phyloP scores from a whole-genome alignment of 192 early-diverging fungal genomes.

The Diversispora epigaea region DNA sequence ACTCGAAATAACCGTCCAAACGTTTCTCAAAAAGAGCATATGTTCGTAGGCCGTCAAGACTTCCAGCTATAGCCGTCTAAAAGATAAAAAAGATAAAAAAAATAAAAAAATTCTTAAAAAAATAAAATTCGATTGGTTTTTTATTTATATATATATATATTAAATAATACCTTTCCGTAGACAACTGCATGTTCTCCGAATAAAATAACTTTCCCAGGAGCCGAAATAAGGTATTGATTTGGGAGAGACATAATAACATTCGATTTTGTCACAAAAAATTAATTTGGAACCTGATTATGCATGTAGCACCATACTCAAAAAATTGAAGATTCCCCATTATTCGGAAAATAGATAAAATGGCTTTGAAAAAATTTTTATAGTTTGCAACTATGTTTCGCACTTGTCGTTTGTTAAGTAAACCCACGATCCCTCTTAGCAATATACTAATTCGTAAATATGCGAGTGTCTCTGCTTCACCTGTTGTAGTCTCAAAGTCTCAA shows the following conservation, averaged over 20 bases:
- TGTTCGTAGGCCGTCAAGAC: conserved; percentile 68
- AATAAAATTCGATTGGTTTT: background rate
- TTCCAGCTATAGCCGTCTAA: conserved; percentile 80
- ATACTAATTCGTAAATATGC: conserved; percentile 6
- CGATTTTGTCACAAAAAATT: too few species aligned
- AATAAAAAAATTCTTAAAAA: background rate
- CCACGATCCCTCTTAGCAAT: background rate
- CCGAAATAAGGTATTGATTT: conserved; percentile 52
- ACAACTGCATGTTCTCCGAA: conserved; percentile 99
- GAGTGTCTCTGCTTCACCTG: conserved; percentile 16
- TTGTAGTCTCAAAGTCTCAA: conserved; percentile 15
- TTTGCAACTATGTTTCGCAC: conserved; percentile 7
- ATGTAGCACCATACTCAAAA: too few species aligned
- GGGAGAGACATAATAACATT: too few species aligned
- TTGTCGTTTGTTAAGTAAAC: background rate
- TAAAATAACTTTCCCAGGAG: conserved; percentile 96
- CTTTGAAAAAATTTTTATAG: too few species aligned
- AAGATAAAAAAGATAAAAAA: too few species aligned
- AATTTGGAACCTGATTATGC: too few species aligned
- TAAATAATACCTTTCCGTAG: conserved; percentile 63
- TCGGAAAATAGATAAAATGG: too few species aligned
- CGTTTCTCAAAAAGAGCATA: conserved; percentile 63
- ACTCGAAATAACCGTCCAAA: conserved; percentile 44
- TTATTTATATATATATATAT: background rate
- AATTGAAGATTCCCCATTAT: too few species aligned